Conservation (phyloP, 768 basidiomycete genomes). For the Collybia sordida region DNA sequence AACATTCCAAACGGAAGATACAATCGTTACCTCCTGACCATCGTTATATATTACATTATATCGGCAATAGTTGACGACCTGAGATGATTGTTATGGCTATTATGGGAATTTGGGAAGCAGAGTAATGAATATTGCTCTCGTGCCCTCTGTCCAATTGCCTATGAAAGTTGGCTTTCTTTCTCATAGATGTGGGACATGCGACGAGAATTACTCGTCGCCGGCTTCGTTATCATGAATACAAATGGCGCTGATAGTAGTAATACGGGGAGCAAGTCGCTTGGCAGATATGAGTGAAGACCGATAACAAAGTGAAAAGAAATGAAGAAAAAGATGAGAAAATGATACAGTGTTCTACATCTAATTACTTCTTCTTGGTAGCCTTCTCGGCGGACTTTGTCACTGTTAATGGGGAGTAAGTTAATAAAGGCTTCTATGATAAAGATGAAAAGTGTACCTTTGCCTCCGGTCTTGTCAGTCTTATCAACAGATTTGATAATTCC, state of each 20-base stretch:
- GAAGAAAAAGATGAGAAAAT: slow-evolving; percentile 52
- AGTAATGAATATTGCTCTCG: background rate
- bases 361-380: slow-evolving; percentile 94
- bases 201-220: slow-evolving; percentile 12
- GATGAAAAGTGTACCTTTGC: slow-evolving; percentile 63
- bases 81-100: background rate
- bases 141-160: background rate
- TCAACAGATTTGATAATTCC: slow-evolving; percentile 99
- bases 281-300: slow-evolving; percentile 31
- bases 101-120: background rate
- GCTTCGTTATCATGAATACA: slow-evolving; percentile 48
- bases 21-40: background rate
- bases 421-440: background rate
- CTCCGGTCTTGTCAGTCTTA: slow-evolving; percentile 85
- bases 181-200: slow-evolving; percentile 12
- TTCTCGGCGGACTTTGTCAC: slow-evolving; percentile 97
- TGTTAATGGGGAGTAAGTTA: slow-evolving; percentile 21
- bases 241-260: slow-evolving; percentile 32
- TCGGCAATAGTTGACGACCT: background rate
- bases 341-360: slow-evolving; percentile 75
- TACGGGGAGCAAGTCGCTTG: slow-evolving; percentile 30
- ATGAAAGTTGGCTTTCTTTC: slow-evolving; percentile 3
- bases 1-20: slow-evolving; percentile 21
- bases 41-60: background rate
- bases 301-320: slow-evolving; percentile 38